These are phyloP conservation scores for Limonium bicolor DNA, from an alignment of 148 eudicot genomes.

Conservation along the genomic window DNA sequence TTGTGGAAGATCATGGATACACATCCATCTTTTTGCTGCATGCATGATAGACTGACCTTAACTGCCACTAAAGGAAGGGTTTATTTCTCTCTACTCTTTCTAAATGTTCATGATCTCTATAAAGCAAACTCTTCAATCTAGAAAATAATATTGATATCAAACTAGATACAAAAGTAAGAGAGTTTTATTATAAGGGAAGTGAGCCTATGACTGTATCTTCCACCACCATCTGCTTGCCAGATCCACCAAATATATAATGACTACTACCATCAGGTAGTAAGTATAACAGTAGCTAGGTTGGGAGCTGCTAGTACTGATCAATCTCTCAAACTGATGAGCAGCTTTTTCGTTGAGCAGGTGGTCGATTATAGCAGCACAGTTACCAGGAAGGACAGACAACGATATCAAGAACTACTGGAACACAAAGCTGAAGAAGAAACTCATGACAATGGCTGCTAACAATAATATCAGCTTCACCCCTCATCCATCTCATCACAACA, in stretches of 20 bases:
- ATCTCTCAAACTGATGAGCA: too few species aligned
- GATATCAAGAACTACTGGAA: constrained; percentile 85
- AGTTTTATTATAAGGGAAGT: background rate
- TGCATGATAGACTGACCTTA: constrained; percentile 1
- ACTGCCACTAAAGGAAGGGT: too few species aligned
- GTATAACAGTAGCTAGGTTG: background rate
- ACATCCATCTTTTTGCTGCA: background rate
- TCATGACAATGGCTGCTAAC: constrained; percentile 13
- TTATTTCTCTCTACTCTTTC: background rate
- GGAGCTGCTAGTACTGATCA: too few species aligned
- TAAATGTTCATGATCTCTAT: background rate
- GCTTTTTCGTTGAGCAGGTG: constrained; percentile 30
- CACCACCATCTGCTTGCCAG: background rate
- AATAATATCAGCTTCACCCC: background rate
- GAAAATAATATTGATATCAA: too few species aligned
- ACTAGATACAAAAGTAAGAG: too few species aligned
- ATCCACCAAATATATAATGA: background rate
- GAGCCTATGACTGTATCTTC: background rate
- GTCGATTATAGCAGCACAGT: constrained; percentile 72
- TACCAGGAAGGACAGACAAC: constrained; percentile 76
- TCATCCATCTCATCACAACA: constrained; percentile 5
- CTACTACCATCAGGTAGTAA: background rate
- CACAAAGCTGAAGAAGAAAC: constrained; percentile 77
- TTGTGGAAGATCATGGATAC: background rate
- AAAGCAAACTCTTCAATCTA: too few species aligned